Base-by-base conservation (phyloP, 2,329 filamentous ascomycete genomes). In the Hymenoscyphus occultus region DNA sequence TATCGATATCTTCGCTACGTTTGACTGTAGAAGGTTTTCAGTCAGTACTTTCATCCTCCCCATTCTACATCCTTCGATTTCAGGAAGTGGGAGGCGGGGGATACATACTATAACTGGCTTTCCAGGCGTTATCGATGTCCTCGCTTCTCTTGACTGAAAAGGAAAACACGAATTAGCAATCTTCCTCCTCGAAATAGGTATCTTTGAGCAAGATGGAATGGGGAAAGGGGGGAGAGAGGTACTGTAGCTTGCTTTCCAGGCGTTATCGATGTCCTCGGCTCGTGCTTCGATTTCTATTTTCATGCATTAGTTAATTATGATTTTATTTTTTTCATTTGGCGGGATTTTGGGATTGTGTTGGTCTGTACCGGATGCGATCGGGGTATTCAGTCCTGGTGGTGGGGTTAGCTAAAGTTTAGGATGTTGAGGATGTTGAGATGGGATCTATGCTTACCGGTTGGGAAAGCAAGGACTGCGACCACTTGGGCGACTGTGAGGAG, bases 1-100 rank as follows among this genome's bases (percentile, higher is more conserved):
- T 32, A 16, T 57, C 54, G 31, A 57, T 57, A 28, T 57, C 16
- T 14, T 57, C 54, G 32, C 54, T 57, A 32, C 54, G 28, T 28
- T 28, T 28, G 28, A 28, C 28, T 28, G 28, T 28, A 28, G 3
- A 2, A 28, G 28, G 28, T 28, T 28, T 28, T 28, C 28, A 28
- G 28, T 28, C 28, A 28, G 28, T 28, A 28, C 28, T 28, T 3
- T 28, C 28, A 28, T 28, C 2, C 28, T 28, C 28, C 28, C 28
- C 28, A 28, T 28, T 28, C 28, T 28, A 28, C 2, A 28, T 28
- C 2, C 28, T 3, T 28, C 3, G 28, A 28, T 28, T 28, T 28
- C 2, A 28, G 28, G 28, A 28, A 28, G 28, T 28, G 28, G 3
- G 28, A 3, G 28, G 28, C 3, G 28, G 28, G 28, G 28, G 3